Evolutionary conservation across 2,329 filamentous ascomycete species (phyloP).

Genomic region (Exophiala calicioides): DNA sequence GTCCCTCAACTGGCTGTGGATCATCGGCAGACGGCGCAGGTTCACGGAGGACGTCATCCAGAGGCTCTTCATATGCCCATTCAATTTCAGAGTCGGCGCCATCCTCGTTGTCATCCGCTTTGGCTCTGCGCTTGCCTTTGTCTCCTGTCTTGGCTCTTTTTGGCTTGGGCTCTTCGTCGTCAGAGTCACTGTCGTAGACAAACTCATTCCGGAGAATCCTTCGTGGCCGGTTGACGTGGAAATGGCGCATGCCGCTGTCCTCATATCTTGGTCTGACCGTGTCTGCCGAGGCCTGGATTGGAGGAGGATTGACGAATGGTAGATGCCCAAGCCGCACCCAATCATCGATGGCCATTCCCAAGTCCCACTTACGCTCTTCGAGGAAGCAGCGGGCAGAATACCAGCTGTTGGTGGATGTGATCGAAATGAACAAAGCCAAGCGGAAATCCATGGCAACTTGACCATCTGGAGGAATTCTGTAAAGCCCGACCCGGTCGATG

Average conservation of each 20-base stretch:
- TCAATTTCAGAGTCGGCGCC: too few species aligned
- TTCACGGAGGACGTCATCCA: neutral
- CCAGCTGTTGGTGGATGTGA: constrained; percentile 17
- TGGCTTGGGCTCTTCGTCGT: too few species aligned
- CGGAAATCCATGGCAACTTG: constrained; percentile 5
- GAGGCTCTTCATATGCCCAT: neutral
- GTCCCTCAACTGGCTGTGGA: neutral
- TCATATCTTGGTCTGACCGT: neutral
- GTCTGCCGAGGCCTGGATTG: neutral
- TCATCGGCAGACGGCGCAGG: neutral
- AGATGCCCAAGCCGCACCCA: constrained; percentile 47
- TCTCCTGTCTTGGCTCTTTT: too few species aligned
- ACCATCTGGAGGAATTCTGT: neutral
- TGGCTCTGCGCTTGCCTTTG: too few species aligned
- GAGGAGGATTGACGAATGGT: neutral
- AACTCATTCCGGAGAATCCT: neutral
- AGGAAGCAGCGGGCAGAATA: constrained; percentile 6
- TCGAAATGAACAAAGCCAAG: constrained; percentile 15
- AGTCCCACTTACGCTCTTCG: constrained; percentile 7
- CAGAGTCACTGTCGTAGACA: neutral
- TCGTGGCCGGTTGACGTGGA: neutral
- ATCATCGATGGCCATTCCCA: constrained; percentile 77
- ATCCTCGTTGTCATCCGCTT: too few species aligned
- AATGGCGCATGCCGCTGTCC: neutral
- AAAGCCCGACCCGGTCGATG: neutral